Conservation (phyloP, 202 grass and related monocot genomes). For the Schoenoplectus tabernaemontani region DNA sequence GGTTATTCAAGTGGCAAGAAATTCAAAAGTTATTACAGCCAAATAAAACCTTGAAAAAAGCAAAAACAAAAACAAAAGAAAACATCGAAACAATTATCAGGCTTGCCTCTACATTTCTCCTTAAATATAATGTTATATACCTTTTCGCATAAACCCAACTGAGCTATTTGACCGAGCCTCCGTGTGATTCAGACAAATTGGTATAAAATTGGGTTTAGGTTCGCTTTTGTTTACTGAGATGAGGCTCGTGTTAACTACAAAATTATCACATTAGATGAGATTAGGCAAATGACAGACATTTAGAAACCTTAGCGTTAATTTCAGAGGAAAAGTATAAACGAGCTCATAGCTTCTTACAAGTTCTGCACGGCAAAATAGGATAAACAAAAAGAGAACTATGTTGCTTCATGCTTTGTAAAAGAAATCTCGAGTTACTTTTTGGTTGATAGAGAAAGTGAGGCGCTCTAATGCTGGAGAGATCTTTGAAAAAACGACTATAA, state of each 20-base stretch:
- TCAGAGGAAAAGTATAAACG: background rate
- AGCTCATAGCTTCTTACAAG: slow-evolving; percentile 12
- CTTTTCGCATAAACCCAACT: background rate
- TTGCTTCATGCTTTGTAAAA: background rate
- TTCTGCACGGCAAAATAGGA: background rate
- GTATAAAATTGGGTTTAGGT: background rate
- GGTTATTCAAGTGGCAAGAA: background rate
- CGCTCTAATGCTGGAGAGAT: slow-evolving; percentile 4
- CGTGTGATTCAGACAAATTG: background rate
- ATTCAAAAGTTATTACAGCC: background rate
- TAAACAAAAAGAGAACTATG: background rate
- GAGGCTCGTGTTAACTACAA: background rate
- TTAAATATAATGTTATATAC: background rate
- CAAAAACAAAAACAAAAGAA: no score
- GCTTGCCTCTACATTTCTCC: background rate
- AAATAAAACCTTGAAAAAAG: no score
- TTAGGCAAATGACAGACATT: background rate
- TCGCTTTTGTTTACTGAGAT: background rate
- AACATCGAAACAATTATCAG: no score
- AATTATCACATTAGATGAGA: background rate
- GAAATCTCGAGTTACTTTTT: slow-evolving; percentile 9
- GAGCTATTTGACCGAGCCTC: background rate
- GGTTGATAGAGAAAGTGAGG: background rate
- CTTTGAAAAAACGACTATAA: background rate
- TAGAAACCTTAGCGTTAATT: background rate